Conservation (phyloP, 1,284 basidiomycete genomes). For the Apiotrichum porosum region DNA sequence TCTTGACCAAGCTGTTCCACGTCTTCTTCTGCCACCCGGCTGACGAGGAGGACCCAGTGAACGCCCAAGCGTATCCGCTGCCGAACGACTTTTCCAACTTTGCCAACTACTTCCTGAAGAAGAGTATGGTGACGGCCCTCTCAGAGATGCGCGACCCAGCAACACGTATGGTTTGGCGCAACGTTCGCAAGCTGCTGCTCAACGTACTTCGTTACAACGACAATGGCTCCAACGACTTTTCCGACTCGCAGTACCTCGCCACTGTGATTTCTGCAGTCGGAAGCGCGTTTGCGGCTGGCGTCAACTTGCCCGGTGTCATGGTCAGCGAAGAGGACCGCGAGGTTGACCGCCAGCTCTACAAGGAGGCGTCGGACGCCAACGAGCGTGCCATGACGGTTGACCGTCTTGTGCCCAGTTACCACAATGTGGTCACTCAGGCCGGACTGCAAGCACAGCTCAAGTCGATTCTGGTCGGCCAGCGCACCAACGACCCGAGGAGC, state of each 20-base stretch:
- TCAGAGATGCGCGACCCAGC: constrained; percentile 35
- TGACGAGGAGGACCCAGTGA: constrained; percentile 73
- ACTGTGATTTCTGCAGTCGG: constrained; percentile 79
- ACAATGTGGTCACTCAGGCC: constrained; percentile 89
- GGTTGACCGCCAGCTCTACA: constrained; percentile 53
- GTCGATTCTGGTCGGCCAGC: constrained; percentile 69
- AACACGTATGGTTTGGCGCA: constrained; percentile 56
- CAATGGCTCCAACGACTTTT: constrained; percentile 86
- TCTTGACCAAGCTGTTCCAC: constrained; percentile 87
- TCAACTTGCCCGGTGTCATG: constrained; percentile 11
- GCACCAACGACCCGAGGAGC: constrained; percentile 71
- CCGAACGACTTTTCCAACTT: constrained; percentile 92
- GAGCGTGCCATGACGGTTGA: constrained; percentile 93
- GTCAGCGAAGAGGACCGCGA: constrained; percentile 16
- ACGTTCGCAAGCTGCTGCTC: constrained; percentile 85
- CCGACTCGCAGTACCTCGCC: constrained; percentile 87
- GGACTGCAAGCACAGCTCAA: constrained; percentile 81
- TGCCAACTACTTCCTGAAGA: constrained; percentile 89
- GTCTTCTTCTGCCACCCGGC: constrained; percentile 86
- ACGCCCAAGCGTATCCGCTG: constrained; percentile 77
- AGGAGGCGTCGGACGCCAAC: constrained; percentile 70
- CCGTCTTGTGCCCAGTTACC: constrained; percentile 85
- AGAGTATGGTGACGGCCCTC: constrained; percentile 48
- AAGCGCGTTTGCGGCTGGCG: constrained; percentile 36
- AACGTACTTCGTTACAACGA: constrained; percentile 91